phyloP scores from a whole-genome alignment of 2,329 filamentous ascomycete genomes.

The Penicillium brasilianum region DNA sequence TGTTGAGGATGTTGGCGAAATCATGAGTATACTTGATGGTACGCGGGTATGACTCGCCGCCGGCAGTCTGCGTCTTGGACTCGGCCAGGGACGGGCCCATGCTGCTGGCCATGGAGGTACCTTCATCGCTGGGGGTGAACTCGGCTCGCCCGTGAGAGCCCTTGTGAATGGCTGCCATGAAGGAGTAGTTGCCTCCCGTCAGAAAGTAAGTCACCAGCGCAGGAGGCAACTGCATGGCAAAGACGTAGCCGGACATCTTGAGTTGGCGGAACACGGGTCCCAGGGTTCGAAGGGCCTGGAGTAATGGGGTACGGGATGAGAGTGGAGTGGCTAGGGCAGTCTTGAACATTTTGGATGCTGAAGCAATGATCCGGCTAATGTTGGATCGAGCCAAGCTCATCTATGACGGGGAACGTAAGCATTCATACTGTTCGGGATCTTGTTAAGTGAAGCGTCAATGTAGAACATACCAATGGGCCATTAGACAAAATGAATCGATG shows the following conservation, averaged over 20 bases:
- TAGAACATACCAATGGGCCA: slow-evolving; percentile 55
- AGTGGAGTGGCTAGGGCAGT: slow-evolving; percentile 53
- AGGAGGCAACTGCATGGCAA: slow-evolving; percentile 58
- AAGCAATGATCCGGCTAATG: slow-evolving; percentile 44
- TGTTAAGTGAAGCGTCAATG: not conserved
- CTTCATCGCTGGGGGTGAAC: slow-evolving; percentile 43
- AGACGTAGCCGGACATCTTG: slow-evolving; percentile 59
- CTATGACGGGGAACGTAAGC: slow-evolving; percentile 34
- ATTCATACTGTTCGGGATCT: not conserved
- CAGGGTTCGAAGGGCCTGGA: slow-evolving; percentile 51
- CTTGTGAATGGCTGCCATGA: slow-evolving; percentile 52
- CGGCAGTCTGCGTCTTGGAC: slow-evolving; percentile 40
- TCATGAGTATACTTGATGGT: slow-evolving; percentile 48
- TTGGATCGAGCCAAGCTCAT: slow-evolving; percentile 51
- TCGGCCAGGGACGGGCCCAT: slow-evolving; percentile 58
- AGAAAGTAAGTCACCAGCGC: slow-evolving; percentile 51
- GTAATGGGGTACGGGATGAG: slow-evolving; percentile 51
- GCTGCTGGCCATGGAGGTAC: slow-evolving; percentile 57
- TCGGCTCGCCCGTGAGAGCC: slow-evolving; percentile 42
- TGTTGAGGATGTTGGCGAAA: slow-evolving; percentile 56
- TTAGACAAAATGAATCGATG: slow-evolving; percentile 62
- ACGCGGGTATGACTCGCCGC: slow-evolving; percentile 46
- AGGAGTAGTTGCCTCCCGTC: slow-evolving; percentile 56
- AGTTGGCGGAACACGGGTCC: slow-evolving; percentile 56
- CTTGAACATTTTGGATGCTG: slow-evolving; percentile 57